Conservation (phyloP, 768 basidiomycete genomes). For the Rhizopogon salebrosus region DNA sequence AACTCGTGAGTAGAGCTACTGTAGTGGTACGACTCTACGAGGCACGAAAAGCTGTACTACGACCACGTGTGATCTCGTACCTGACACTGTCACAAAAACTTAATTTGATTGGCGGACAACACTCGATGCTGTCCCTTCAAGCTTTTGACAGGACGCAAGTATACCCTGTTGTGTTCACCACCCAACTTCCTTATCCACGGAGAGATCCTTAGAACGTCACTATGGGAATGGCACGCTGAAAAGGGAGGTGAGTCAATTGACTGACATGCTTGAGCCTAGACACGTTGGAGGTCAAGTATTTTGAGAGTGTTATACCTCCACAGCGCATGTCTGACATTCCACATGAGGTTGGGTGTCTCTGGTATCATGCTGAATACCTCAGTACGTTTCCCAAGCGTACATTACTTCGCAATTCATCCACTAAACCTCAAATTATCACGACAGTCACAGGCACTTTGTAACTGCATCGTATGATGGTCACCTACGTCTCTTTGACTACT, state of each 20-base stretch:
- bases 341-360: slow-evolving; percentile 92
- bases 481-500: slow-evolving; percentile 69
- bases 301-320: slow-evolving; percentile 85
- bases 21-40: too few relatives aligned
- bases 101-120: too few relatives aligned
- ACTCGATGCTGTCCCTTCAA: too few relatives aligned
- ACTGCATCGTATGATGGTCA: slow-evolving; percentile 81
- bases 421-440: slow-evolving; percentile 8
- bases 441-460: slow-evolving; percentile 66
- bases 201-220: slow-evolving; percentile 64
- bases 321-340: slow-evolving; percentile 73
- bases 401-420: neutral
- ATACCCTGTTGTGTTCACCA: slow-evolving; percentile 70
- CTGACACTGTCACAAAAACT: too few relatives aligned
- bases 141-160: too few relatives aligned
- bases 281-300: slow-evolving; percentile 88
- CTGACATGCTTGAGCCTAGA: slow-evolving; percentile 24
- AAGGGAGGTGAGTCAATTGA: slow-evolving; percentile 54
- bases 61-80: too few relatives aligned
- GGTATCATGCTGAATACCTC: slow-evolving; percentile 54
- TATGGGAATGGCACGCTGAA: slow-evolving; percentile 73
- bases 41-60: too few relatives aligned
- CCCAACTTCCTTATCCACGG: slow-evolving; percentile 78
- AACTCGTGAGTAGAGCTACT: too few relatives aligned
- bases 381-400: slow-evolving; percentile 32